These are phyloP conservation scores for Phaffia tasmanica DNA, from an alignment of 768 basidiomycete species.

Conservation along the genomic window DNA sequence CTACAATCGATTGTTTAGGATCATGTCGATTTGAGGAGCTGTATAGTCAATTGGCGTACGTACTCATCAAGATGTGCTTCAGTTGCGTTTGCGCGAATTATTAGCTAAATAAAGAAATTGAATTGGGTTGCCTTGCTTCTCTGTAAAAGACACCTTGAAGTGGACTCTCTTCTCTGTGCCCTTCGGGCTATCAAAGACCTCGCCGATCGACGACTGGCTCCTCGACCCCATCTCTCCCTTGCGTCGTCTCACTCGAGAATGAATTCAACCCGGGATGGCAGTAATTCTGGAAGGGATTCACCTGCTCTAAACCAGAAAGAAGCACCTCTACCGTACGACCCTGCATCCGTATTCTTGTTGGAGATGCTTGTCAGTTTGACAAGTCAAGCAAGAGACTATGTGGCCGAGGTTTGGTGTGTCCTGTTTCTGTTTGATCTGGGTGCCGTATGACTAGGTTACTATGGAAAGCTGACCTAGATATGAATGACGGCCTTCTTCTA, in stretches of 20 bases:
- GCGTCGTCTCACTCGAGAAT: conserved; percentile 25
- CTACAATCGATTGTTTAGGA: conserved; percentile 86
- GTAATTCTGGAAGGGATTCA: conserved; percentile 27
- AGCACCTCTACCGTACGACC: conserved; percentile 59
- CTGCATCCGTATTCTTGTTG: conserved; percentile 83
- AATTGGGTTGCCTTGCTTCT: not conserved
- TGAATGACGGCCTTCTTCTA: not conserved
- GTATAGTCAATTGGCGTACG: conserved; percentile 84
- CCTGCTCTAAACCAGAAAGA: conserved; percentile 23
- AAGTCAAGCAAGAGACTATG: conserved; percentile 59
- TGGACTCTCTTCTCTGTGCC: conserved; percentile 69
- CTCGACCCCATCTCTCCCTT: not conserved
- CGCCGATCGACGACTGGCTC: conserved; percentile 63
- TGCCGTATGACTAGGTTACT: not conserved
- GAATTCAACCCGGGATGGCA: conserved; percentile 33
- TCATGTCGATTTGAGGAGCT: conserved; percentile 89
- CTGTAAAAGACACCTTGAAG: conserved; percentile 55
- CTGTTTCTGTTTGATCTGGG: not conserved
- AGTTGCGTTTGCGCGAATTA: not conserved
- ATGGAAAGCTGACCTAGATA: not conserved
- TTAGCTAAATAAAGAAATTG: not conserved
- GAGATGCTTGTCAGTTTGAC: conserved; percentile 90
- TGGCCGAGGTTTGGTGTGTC: conserved; percentile 78
- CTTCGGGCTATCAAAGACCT: conserved; percentile 77
- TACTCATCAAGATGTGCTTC: conserved; percentile 19